Percentiles rank a stretch among this genome's conserved stretches.
phyloP scores from a whole-genome alignment of 2,329 filamentous ascomycete species.

The Pestalotiopsis fici region DNA sequence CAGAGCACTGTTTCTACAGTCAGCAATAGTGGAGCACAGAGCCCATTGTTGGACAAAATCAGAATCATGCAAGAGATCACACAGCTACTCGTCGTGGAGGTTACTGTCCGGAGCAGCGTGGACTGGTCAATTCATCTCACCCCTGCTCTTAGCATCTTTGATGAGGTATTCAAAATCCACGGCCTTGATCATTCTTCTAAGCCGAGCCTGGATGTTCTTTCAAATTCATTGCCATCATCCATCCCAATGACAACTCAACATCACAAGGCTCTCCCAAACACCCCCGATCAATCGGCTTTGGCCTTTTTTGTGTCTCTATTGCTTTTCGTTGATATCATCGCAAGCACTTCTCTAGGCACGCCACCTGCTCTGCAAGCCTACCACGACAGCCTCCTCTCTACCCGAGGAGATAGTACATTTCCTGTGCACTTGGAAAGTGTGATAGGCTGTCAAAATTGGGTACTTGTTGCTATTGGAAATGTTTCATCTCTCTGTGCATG shows the following conservation, averaged over 20 bases:
- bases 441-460: background rate
- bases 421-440: background rate
- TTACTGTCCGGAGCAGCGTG: background rate
- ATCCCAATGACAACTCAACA: background rate
- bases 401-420: background rate
- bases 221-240: background rate
- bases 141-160: background rate
- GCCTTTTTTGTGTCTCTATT: background rate
- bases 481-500: background rate
- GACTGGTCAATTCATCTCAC: background rate
- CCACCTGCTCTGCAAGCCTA: background rate
- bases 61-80: background rate
- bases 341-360: background rate
- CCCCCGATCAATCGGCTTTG: background rate
- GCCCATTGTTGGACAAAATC: background rate
- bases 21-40: background rate
- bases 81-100: background rate
- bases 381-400: background rate
- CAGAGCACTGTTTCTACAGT: background rate
- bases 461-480: background rate
- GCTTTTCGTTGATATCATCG: background rate
- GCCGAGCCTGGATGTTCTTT: background rate
- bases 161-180: background rate
- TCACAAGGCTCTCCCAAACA: background rate
- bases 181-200: background rate